Evolutionary conservation across 2,329 filamentous ascomycete genomes (phyloP).

Genomic region (Penicillium sp.): DNA sequence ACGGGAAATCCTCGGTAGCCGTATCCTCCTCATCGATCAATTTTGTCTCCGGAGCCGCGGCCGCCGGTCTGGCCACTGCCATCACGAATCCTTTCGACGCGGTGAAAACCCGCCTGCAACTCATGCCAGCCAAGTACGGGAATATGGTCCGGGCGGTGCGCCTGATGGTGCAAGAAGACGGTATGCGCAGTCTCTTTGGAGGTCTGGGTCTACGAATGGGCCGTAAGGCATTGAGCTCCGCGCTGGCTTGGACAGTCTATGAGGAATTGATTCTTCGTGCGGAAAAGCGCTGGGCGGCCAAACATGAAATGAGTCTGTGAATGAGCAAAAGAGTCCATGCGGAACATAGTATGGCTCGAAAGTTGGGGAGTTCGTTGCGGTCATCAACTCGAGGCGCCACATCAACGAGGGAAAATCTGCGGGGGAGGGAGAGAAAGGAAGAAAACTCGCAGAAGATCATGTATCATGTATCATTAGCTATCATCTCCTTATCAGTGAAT

Average conservation of each 20-base stretch:
- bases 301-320: constrained; percentile 20
- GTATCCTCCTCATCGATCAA: constrained; percentile 58
- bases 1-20: constrained; percentile 15
- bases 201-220: constrained; percentile 81
- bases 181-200: constrained; percentile 72
- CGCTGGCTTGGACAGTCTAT: constrained; percentile 96
- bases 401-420: no score
- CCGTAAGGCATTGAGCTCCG: constrained; percentile 85
- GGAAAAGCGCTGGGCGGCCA: constrained; percentile 41
- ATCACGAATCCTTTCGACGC: constrained; percentile 96
- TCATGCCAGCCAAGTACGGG: constrained; percentile 74
- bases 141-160: constrained; percentile 74
- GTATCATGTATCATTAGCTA: constrained; percentile 16
- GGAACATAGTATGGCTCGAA: no score
- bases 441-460: background rate
- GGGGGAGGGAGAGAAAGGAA: no score
- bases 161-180: constrained; percentile 77
- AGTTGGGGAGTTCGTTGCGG: no score
- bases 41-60: constrained; percentile 73
- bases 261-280: constrained; percentile 82
- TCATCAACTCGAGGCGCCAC: no score
- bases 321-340: no score
- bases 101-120: constrained; percentile 88
- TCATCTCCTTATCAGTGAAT: constrained; percentile 2
- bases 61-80: constrained; percentile 75